phyloP scores from a whole-genome alignment of 129 eudicot species.

The Pseudognaphalium luteoalbum region DNA sequence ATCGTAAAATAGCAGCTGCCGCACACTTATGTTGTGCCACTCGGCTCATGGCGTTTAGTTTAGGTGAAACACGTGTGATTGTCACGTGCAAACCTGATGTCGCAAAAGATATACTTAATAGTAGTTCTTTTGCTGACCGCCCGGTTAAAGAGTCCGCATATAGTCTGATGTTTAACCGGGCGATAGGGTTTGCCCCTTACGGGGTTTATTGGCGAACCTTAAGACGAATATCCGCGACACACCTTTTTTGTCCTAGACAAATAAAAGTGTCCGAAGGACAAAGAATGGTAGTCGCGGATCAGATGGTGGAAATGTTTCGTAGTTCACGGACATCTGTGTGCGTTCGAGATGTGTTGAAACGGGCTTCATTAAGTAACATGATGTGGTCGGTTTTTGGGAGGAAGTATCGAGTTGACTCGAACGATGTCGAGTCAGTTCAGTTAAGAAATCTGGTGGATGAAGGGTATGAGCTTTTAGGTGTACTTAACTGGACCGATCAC shows the following conservation, averaged over 20 bases:
- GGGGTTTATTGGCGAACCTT: slow-evolving; percentile 89
- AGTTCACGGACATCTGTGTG: slow-evolving; percentile 5
- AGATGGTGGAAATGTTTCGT: slow-evolving; percentile 46
- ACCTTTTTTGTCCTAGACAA: slow-evolving; percentile 78
- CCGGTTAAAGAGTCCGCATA: slow-evolving; percentile 87
- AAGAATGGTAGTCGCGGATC: slow-evolving; percentile 42
- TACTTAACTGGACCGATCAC: slow-evolving; percentile 83
- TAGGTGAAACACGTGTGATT: slow-evolving; percentile 75
- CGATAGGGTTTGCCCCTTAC: slow-evolving; percentile 91
- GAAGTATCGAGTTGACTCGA: slow-evolving; percentile 35
- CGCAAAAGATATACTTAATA: slow-evolving; percentile 69
- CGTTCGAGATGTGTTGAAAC: slow-evolving; percentile 64
- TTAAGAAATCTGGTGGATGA: slow-evolving; percentile 65
- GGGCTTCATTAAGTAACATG: slow-evolving; percentile 79
- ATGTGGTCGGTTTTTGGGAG: slow-evolving; percentile 89
- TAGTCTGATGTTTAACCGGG: slow-evolving; percentile 74
- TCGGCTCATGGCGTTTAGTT: slow-evolving; percentile 78
- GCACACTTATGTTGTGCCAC: slow-evolving; percentile 48
- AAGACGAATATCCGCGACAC: slow-evolving; percentile 62
- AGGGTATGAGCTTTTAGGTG: slow-evolving; percentile 81
- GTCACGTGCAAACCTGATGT: slow-evolving; percentile 75
- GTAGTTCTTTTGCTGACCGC: slow-evolving; percentile 68
- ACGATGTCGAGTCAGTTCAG: slow-evolving; percentile 45
- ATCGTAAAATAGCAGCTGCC: slow-evolving; percentile 66
- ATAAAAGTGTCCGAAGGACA: slow-evolving; percentile 54